Evolutionary conservation across 2,329 filamentous ascomycete species (phyloP).

Genomic region (Ascochyta koolunga): DNA sequence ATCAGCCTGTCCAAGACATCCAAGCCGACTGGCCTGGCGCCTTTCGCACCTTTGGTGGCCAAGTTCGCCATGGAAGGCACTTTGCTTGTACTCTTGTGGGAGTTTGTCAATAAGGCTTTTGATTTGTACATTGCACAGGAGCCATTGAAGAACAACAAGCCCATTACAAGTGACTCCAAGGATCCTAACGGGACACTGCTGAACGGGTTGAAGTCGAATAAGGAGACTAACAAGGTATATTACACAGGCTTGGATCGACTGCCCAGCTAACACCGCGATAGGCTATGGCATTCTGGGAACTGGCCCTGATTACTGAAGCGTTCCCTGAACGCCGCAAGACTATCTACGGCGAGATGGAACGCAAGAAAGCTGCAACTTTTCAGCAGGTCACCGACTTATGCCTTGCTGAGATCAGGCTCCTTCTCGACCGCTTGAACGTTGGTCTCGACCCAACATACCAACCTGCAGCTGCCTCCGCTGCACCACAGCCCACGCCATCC

Average conservation of each 20-base stretch:
- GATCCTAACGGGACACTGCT: slow-evolving; percentile 91
- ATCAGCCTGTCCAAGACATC: slow-evolving; percentile 75
- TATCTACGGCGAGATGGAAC: slow-evolving; percentile 87
- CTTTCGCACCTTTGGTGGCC: slow-evolving; percentile 62
- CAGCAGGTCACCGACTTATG: slow-evolving; percentile 75
- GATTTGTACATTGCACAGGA: slow-evolving; percentile 79
- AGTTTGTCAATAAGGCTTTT: slow-evolving; percentile 77
- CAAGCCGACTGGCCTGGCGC: slow-evolving; percentile 63
- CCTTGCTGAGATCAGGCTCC: slow-evolving; percentile 69
- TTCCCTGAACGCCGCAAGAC: slow-evolving; percentile 77
- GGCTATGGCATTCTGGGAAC: slow-evolving; percentile 90
- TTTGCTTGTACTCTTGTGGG: slow-evolving; percentile 75
- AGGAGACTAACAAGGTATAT: slow-evolving; percentile 72
- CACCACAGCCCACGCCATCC: slow-evolving; percentile 30
- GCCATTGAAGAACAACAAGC: slow-evolving; percentile 82
- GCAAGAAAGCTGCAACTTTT: slow-evolving; percentile 80
- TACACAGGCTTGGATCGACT: neutral
- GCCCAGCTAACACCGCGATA: slow-evolving; percentile 39
- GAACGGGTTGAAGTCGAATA: slow-evolving; percentile 82
- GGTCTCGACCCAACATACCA: slow-evolving; percentile 39
- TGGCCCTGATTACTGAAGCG: slow-evolving; percentile 76
- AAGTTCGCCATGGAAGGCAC: slow-evolving; percentile 61
- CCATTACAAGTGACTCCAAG: slow-evolving; percentile 82
- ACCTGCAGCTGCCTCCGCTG: slow-evolving; percentile 18
- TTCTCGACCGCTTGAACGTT: slow-evolving; percentile 71